A percentile compares a stretch with the other conserved stretches of the same genome.
phyloP scores from a whole-genome alignment of 768 basidiomycete species.

The Tulasnella sp. region DNA sequence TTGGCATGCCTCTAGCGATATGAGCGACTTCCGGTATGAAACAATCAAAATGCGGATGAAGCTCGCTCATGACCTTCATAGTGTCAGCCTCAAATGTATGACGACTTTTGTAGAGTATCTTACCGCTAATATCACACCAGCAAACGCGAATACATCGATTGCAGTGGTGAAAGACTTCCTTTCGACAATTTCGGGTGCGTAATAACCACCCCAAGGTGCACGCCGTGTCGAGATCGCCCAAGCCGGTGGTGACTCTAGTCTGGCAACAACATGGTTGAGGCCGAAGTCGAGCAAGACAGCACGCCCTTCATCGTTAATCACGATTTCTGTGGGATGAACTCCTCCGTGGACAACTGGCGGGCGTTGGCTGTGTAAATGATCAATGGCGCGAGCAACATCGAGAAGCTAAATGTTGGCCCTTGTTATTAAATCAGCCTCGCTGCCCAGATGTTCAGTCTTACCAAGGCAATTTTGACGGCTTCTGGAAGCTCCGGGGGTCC shows the following conservation, averaged over 20 bases:
- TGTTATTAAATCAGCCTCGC: too few relatives aligned
- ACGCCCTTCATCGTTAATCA: background rate
- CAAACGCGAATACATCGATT: background rate
- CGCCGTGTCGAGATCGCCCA: background rate
- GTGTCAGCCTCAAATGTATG: too few relatives aligned
- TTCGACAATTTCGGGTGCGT: background rate
- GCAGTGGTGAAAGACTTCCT: background rate
- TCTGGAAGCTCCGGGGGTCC: background rate
- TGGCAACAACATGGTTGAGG: background rate
- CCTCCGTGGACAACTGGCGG: background rate
- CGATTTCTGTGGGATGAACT: background rate
- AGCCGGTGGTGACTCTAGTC: background rate
- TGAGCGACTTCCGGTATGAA: too few relatives aligned
- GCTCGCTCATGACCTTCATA: too few relatives aligned
- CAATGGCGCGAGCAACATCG: background rate
- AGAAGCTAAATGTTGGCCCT: background rate
- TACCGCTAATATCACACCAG: background rate
- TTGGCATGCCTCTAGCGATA: too few relatives aligned
- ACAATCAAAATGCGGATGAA: too few relatives aligned
- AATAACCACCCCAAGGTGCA: background rate
- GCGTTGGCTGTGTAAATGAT: background rate
- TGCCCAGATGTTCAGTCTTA: background rate
- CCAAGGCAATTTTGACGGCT: background rate
- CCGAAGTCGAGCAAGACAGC: background rate
- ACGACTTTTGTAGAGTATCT: background rate